A percentile compares a stretch with the other conserved stretches of the same genome.
These are phyloP conservation scores for Epichloe gansuensis DNA, from an alignment of 2,329 filamentous ascomycete genomes.

Conservation along the genomic window DNA sequence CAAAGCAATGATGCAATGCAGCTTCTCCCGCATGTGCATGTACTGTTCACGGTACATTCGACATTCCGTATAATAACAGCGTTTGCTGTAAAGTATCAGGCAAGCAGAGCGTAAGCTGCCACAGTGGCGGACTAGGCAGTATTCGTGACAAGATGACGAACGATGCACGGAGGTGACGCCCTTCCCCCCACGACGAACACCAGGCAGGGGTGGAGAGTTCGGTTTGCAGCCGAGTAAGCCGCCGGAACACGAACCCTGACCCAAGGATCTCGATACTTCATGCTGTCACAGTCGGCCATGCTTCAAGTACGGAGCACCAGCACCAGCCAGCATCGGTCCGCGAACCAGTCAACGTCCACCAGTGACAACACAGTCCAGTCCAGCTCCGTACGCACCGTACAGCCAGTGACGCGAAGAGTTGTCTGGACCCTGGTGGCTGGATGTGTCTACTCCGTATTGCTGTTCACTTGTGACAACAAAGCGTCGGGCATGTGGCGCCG, in stretches of 20 bases:
- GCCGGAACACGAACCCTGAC: slow-evolving; percentile 13
- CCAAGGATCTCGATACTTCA: slow-evolving; percentile 14
- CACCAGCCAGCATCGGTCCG: neutral
- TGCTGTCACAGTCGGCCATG: too few relatives aligned
- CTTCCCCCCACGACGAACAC: slow-evolving; percentile 4
- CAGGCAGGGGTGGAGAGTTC: slow-evolving; percentile 17
- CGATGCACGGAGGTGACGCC: slow-evolving; percentile 12
- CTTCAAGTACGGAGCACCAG: neutral
- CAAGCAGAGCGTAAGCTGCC: slow-evolving; percentile 5
- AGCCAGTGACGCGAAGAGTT: neutral
- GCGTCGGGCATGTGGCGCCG: too few relatives aligned
- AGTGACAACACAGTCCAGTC: neutral
- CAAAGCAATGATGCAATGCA: too few relatives aligned
- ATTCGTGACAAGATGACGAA: slow-evolving; percentile 9
- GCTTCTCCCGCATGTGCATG: too few relatives aligned
- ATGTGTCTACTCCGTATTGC: neutral
- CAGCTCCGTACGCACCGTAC: neutral
- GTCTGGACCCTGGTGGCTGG: neutral
- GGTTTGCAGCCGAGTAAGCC: slow-evolving; percentile 27
- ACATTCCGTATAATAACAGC: too few relatives aligned
- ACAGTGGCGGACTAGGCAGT: slow-evolving; percentile 14
- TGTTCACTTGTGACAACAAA: too few relatives aligned
- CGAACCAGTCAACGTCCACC: neutral
- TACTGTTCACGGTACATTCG: too few relatives aligned
- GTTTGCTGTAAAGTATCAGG: too few relatives aligned